Conservation (phyloP, 164 flowering plant genomes). For the Euptelea pleiosperma region DNA sequence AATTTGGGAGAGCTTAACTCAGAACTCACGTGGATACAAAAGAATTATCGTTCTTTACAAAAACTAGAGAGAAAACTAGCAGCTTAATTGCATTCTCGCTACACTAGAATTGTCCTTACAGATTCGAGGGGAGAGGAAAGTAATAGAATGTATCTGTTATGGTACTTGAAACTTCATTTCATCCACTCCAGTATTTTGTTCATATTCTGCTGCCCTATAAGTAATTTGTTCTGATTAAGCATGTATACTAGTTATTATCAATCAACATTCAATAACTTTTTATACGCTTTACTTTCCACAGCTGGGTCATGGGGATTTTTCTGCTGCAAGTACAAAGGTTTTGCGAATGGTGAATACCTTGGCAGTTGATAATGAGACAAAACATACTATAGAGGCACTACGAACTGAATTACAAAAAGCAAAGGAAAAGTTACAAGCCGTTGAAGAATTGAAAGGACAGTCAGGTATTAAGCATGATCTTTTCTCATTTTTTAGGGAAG, state of each 20-base stretch:
- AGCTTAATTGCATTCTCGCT: no score
- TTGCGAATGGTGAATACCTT: slow-evolving; percentile 94
- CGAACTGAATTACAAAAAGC: slow-evolving; percentile 76
- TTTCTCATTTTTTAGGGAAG: background rate
- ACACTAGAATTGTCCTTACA: no score
- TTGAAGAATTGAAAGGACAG: slow-evolving; percentile 88
- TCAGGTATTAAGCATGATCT: slow-evolving; percentile 45
- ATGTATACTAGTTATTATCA: background rate
- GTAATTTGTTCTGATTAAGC: background rate
- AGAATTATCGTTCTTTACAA: no score
- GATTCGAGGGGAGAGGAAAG: no score
- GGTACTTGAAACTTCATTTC: background rate
- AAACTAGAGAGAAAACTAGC: no score
- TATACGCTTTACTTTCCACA: slow-evolving; percentile 27
- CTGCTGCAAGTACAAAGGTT: slow-evolving; percentile 86
- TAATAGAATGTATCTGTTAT: background rate
- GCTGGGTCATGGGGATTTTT: slow-evolving; percentile 98
- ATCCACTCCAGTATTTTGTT: background rate
- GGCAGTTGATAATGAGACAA: slow-evolving; percentile 85
- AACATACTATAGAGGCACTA: slow-evolving; percentile 84
- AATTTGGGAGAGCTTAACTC: no score
- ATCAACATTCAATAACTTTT: slow-evolving; percentile 5
- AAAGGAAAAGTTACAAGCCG: slow-evolving; percentile 79
- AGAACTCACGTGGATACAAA: no score
- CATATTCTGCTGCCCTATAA: background rate